Evolutionary conservation across 2,329 filamentous ascomycete species (phyloP).

Genomic region (Scedosporium apiospermum): DNA sequence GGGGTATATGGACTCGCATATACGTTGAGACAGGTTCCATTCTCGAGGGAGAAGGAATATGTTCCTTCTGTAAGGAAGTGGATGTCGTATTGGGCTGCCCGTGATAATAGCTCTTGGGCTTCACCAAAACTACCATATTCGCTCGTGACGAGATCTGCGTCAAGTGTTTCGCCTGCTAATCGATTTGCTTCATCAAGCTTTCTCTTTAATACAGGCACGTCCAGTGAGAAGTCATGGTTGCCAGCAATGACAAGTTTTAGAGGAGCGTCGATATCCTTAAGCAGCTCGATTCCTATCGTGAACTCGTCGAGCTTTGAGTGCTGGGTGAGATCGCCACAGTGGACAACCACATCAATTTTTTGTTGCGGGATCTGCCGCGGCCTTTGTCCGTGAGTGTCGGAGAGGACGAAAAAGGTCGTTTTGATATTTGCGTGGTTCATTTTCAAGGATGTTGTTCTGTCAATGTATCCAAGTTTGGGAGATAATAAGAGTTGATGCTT

Average conservation of each 20-base stretch:
- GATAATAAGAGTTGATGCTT: too few relatives aligned
- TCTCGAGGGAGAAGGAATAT: constrained; percentile 27
- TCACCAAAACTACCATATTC: background rate
- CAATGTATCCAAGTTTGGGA: too few relatives aligned
- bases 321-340: constrained; percentile 39
- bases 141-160: background rate
- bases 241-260: constrained; percentile 41
- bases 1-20: constrained; percentile 38
- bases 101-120: background rate
- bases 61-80: constrained; percentile 33
- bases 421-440: background rate
- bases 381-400: background rate
- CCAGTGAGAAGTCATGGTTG: constrained; percentile 40
- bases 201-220: constrained; percentile 21
- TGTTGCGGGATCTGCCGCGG: background rate
- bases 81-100: constrained; percentile 12
- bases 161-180: background rate
- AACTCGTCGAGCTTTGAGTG: constrained; percentile 32
- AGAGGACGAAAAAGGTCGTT: background rate
- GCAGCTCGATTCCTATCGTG: constrained; percentile 22
- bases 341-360: constrained; percentile 31
- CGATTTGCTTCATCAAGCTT: constrained; percentile 14
- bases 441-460: too few relatives aligned
- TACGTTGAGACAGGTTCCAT: constrained; percentile 28
- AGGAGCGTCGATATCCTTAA: constrained; percentile 28